Base-by-base conservation (phyloP, 768 basidiomycete genomes). In the Collybia mongolica region DNA sequence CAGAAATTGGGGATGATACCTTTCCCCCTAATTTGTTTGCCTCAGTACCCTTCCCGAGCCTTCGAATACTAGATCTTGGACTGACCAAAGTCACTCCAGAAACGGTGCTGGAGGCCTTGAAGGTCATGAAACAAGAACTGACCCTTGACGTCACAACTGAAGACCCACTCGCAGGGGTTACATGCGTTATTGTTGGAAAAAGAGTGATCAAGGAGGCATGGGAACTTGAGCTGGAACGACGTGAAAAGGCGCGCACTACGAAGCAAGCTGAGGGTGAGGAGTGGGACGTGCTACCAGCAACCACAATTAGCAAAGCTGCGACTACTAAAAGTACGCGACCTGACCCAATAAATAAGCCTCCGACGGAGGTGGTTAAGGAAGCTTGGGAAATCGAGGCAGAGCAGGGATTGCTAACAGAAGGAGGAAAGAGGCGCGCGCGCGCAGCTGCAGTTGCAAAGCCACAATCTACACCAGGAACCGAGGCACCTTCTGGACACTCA, bases 351-450 rank as follows among this genome's bases (percentile, higher is more conserved):
- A 52, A 40, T 15, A 47, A 51, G 29, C 43, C 51, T 19, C 64
- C 61, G 26, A 65, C 67, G 44, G 75, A 71, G 38, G 65, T 75
- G 0, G 59, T 72, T 9, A 90, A 87, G 59, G 90, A 90, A 59
- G 63, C 74, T n/a, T 90, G 88, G 88, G 90, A 91, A 56, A 74
- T 87, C 24, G 88, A 89, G 52, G 86, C 85, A 0, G 88, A 90
- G 59, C 83, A 83, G 52, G 88, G 87, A 1, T 62, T 90, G 42
- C 60, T 86, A 24, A 88, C 88, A 0, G 90, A 90, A 57, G 90
- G 87, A 17, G 87, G 83, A 15, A 80, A 77, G 56, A 71, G 88
- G 29, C 77, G 86, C 17, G 82, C 83, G 18, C 71, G 83, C 51
- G 85, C 83, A 0, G 72, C 70, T 5, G 80, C 79, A 15, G 74